Evolutionary conservation across 257 asterid genomes (phyloP).

Genomic region (Anisodus acutangulus): DNA sequence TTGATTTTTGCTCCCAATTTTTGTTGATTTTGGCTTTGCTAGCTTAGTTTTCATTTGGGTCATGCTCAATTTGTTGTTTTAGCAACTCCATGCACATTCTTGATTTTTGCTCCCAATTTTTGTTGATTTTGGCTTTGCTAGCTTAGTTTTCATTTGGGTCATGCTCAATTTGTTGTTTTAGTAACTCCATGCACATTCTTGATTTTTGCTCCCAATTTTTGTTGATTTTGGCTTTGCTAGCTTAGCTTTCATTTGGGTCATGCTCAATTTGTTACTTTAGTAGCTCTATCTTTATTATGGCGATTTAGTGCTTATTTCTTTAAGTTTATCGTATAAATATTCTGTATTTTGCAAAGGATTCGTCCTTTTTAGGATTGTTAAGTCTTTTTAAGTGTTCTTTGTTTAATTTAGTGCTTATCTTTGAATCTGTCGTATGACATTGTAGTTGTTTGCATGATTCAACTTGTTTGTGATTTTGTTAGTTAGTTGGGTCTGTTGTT

Average conservation of each 20-base stretch:
- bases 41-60: not conserved
- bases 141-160: not conserved
- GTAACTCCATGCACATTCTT: not conserved
- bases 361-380: not conserved
- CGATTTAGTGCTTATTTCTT: not conserved
- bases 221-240: not conserved
- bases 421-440: not conserved
- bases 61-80: no score
- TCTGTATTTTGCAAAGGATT: not conserved
- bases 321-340: not conserved
- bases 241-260: not conserved
- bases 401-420: not conserved
- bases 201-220: not conserved
- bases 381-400: not conserved
- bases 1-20: not conserved
- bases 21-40: not conserved
- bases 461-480: not conserved
- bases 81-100: no score
- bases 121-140: not conserved
- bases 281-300: not conserved
- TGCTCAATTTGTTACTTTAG: not conserved
- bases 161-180: not conserved
- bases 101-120: no score
- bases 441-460: slow-evolving; percentile 11
- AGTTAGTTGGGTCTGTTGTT: not conserved